Percentiles rank a stretch among this genome's conserved stretches.
Conservation (phyloP, 768 basidiomycete genomes). For the Obba rivulosa region DNA sequence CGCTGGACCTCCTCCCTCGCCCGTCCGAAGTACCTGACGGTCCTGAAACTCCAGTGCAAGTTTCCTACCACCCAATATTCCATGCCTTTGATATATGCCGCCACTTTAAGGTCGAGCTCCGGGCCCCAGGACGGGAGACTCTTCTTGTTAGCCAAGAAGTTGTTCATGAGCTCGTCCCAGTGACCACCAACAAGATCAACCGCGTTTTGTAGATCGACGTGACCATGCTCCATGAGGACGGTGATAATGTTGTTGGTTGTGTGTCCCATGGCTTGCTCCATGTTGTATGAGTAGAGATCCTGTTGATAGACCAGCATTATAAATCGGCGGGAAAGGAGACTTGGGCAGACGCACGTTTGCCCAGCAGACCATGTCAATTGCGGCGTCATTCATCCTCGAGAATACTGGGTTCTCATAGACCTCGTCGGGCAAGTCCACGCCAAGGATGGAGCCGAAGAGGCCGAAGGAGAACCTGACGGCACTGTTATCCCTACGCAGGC, state of each 20-base stretch:
- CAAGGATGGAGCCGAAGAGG: constrained; percentile 55
- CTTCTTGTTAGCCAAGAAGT: constrained; percentile 40
- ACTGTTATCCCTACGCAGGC: constrained; percentile 64
- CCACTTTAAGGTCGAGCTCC: constrained; percentile 41
- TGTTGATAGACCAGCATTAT: constrained; percentile 17
- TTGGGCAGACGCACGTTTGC: constrained; percentile 48
- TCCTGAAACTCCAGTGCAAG: constrained; percentile 66
- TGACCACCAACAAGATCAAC: constrained; percentile 50
- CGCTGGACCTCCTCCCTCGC: constrained; percentile 43
- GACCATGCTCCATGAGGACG: constrained; percentile 55
- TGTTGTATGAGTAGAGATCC: constrained; percentile 71
- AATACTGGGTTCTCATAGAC: constrained; percentile 54
- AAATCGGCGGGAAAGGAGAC: background rate
- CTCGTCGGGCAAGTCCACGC: constrained; percentile 58
- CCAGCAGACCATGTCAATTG: constrained; percentile 65
- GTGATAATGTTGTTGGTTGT: constrained; percentile 65
- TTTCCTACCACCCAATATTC: constrained; percentile 61
- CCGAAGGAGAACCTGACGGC: constrained; percentile 60
- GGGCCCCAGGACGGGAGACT: constrained; percentile 45
- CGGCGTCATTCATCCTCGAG: constrained; percentile 49
- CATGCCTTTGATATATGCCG: constrained; percentile 48
- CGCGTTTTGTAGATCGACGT: constrained; percentile 51
- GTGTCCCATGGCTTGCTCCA: constrained; percentile 64
- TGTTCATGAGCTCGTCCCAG: constrained; percentile 44
- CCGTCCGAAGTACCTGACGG: constrained; percentile 61